Evolutionary conservation across 2,329 filamentous ascomycete species (phyloP).

Genomic region (Parastagonospora nodorum): DNA sequence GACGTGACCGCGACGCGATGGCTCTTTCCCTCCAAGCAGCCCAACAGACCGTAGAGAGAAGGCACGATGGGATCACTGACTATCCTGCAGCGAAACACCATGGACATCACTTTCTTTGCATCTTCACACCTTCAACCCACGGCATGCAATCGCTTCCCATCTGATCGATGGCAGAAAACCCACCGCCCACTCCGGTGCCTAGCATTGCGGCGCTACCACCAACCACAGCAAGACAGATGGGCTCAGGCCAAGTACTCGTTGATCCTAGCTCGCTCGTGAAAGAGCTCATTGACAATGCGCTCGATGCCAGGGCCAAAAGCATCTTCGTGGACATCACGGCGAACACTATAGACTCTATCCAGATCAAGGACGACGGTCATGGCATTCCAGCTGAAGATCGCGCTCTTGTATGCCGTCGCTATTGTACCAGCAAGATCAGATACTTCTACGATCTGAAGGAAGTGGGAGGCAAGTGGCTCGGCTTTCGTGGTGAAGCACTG

Average conservation of each 20-base stretch:
- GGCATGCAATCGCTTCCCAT: not conserved
- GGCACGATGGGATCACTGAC: slow-evolving; percentile 20
- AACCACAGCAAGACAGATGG: slow-evolving; percentile 59
- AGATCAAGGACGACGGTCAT: slow-evolving; percentile 69
- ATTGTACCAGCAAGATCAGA: slow-evolving; percentile 75
- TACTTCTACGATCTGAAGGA: slow-evolving; percentile 65
- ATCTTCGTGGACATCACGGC: slow-evolving; percentile 68
- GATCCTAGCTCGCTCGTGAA: slow-evolving; percentile 69
- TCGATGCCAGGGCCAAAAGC: slow-evolving; percentile 71
- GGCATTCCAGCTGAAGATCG: slow-evolving; percentile 70
- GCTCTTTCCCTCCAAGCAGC: slow-evolving; percentile 14
- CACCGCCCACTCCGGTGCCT: slow-evolving; percentile 6
- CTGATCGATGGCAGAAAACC: slow-evolving; percentile 17
- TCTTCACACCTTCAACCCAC: not conserved
- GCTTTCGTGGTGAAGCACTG: slow-evolving; percentile 77
- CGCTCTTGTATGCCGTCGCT: slow-evolving; percentile 64
- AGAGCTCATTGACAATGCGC: slow-evolving; percentile 77
- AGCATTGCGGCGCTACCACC: slow-evolving; percentile 50
- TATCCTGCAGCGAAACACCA: not conserved
- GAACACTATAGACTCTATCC: slow-evolving; percentile 71
- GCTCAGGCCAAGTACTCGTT: slow-evolving; percentile 64
- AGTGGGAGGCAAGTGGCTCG: slow-evolving; percentile 66
- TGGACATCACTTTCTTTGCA: slow-evolving; percentile 1
- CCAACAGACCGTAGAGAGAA: slow-evolving; percentile 13
- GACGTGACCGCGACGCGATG: slow-evolving; percentile 15